phyloP scores from a whole-genome alignment of 306 rosid species.

The Vigna radiata region DNA sequence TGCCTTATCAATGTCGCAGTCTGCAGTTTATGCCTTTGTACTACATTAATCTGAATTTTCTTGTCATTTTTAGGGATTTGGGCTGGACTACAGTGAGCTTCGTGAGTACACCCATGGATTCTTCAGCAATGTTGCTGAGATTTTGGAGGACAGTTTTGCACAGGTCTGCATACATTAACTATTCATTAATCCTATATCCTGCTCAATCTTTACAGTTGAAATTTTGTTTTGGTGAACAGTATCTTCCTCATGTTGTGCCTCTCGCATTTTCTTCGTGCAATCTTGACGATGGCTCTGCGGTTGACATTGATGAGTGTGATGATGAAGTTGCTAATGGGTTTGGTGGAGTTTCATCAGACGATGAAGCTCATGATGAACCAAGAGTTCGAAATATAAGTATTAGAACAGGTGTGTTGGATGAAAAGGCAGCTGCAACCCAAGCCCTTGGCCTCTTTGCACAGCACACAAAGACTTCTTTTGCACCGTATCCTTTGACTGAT shows the following conservation, averaged over 20 bases:
- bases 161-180: constrained; percentile 65
- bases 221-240: constrained; percentile 63
- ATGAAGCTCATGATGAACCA: constrained; percentile 97
- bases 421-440: constrained; percentile 99
- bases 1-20: constrained; percentile 33
- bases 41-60: constrained; percentile 43
- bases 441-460: constrained; percentile 96
- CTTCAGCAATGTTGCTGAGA: constrained; percentile 95
- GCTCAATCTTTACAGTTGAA: constrained; percentile 44
- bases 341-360: constrained; percentile 99
- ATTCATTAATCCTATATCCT: constrained; percentile 32
- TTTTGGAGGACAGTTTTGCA: constrained; percentile 81
- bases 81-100: constrained; percentile 90
- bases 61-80: constrained; percentile 76
- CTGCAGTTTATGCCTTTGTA: constrained; percentile 28
- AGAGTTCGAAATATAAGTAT: constrained; percentile 93
- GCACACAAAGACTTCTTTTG: constrained; percentile 82
- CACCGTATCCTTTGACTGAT: constrained; percentile 78
- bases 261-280: constrained; percentile 94
- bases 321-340: constrained; percentile 83
- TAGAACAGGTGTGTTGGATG: constrained; percentile 98
- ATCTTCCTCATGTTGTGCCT: constrained; percentile 96
- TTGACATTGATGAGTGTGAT: constrained; percentile 87
- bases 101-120: constrained; percentile 99
- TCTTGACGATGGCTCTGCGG: constrained; percentile 98